Base-by-base conservation (phyloP, 2,329 filamentous ascomycete genomes). In the Cladorrhinum sp. region DNA sequence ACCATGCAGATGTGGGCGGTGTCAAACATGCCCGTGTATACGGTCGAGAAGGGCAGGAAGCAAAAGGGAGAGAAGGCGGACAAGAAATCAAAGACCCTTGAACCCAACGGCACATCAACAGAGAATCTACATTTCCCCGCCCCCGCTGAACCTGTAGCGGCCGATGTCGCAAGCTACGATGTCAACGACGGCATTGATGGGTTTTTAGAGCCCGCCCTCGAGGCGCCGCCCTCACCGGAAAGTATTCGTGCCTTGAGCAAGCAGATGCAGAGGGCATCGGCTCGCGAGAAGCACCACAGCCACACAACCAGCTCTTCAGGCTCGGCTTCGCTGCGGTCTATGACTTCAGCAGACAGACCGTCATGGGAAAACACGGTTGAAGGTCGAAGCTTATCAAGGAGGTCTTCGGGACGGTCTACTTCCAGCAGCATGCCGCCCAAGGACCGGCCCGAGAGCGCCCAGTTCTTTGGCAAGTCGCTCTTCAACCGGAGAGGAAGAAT, bases 161-260 rank as follows among this genome's bases (percentile, higher is more conserved):
- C 45, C 52, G 57, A 57, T 23, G 54, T 51, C 8, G 55, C 60
- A 41, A 36, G 59, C 45, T 52, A 56, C 53, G 50, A 61, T 60
- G 64, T 68, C 59, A 50, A 62, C 29, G 61, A 66, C 57, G 67
- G 65, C 65, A 64, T 73, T 38, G 68, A 74, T 61, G 79, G 82
- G 60, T 75, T 45, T 45, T 72, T 87, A 60, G 83, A 81, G 61
- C 83, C 85, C 53, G 79, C 85, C 62, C 73, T 87, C 59, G 83
- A 87, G 66, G 82, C 82, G 18, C 84, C 85, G 45, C 84, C 85
- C 0, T 87, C 85, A 32, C 83, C 85, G 25, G 81, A 84, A 67
- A 79, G 79, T 63, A 79, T 86, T 66, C 81, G 84, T 65, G 82
- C 82, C 60, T 76, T 86, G 56, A 85, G 77, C 70, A 81, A 81